Evolutionary conservation across 2,329 filamentous ascomycete genomes (phyloP), one percentile per base, ranked within the genome.

Genomic region (Eurotiales sp.): DNA sequence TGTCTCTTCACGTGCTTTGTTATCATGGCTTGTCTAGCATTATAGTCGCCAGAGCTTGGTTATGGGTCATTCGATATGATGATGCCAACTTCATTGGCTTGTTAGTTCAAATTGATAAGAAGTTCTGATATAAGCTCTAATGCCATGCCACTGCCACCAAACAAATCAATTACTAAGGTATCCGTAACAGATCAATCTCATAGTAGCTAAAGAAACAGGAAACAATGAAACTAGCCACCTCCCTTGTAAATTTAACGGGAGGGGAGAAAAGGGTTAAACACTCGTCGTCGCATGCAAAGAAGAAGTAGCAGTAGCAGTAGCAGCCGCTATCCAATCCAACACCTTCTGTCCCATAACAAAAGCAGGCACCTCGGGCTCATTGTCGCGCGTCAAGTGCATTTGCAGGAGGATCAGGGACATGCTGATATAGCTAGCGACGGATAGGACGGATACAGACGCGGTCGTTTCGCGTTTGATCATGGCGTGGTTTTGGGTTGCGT

Each of bases 391-490:
- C 51, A 80, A 69, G 64, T 90, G 84, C 50, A 87, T 76, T 63
- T 89, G 84, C 8, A 82, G 70, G 17, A 90, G 75, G 46, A 90
- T 70, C 10, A 80, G 79, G 48, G 83, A 79, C 83, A 90, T 87
- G 70, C 82, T 88, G 60, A 88, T 78, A 70, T 88, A 90, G 70
- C 84, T 87, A 32, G 86, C 84, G 56, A 87, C 82, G 46, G 85
- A 88, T 64, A 90, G 88, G 57, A 90, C 84, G 59, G 84, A 83
- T 56, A 90, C 79, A n/a, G 86, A 88, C 8, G 86, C 86, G 42
- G 84, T 83, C 1, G 87, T 90, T 72, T 90, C 87, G 63, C 87
- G 88, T 62, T 85, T 83, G 60, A 90, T 90, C 62, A 84, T 88
- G 64, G 89, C 86, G 63, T 87, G 87, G 59, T 86, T 84, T 68